Percentiles rank a stretch among this genome's conserved stretches.
These are phyloP conservation scores for Prunus padus DNA, from an alignment of 306 rosid species.

Conservation along the genomic window DNA sequence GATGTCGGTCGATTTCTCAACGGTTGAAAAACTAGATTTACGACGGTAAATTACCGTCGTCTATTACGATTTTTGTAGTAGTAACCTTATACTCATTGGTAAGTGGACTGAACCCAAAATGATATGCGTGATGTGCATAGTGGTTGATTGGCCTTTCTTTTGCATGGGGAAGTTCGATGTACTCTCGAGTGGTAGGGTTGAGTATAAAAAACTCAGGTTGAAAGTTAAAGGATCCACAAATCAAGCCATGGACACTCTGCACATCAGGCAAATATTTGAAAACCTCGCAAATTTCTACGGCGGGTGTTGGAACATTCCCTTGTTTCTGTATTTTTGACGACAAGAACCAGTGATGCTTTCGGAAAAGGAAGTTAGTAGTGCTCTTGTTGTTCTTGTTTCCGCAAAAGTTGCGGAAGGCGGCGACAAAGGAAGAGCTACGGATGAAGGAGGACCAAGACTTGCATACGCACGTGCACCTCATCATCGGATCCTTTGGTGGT, in stretches of 20 bases:
- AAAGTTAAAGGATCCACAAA: background rate
- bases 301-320: background rate
- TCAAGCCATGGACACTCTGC: background rate
- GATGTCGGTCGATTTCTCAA: no score
- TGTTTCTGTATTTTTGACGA: background rate
- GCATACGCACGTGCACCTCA: background rate
- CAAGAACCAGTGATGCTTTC: background rate
- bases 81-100: conserved; percentile 9
- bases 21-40: no score
- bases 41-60: no score
- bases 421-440: background rate
- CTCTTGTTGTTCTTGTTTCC: background rate
- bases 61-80: no score
- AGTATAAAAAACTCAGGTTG: background rate
- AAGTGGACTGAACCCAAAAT: background rate
- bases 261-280: no score
- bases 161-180: background rate
- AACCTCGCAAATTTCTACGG: background rate
- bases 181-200: background rate
- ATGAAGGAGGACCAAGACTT: background rate
- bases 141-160: background rate
- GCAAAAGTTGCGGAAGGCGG: background rate
- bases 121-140: background rate
- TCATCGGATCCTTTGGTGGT: background rate
- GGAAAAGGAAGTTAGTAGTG: background rate